Evolutionary conservation across 805 yeast genomes (phyloP).

Genomic region (Nakazawaea sp.): DNA sequence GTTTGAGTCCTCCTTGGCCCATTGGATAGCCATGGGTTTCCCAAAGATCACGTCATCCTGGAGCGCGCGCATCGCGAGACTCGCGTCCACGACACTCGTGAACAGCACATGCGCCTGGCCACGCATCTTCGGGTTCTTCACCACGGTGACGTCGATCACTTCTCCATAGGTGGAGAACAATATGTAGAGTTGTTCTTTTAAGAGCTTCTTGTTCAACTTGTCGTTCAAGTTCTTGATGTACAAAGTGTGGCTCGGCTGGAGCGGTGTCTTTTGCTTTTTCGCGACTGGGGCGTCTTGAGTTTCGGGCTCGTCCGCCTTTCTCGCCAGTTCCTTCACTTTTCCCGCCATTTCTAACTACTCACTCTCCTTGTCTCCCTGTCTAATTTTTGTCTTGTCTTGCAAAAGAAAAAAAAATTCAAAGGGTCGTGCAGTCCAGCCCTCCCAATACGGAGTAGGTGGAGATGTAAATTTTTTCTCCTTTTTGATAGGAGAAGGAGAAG

Average conservation of each 20-base stretch:
- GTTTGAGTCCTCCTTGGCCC: conserved; percentile 19
- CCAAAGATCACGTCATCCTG: conserved; percentile 47
- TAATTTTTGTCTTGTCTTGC: too few relatives aligned
- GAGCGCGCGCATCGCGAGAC: conserved; percentile 39
- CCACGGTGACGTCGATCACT: conserved; percentile 40
- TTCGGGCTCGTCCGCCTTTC: background rate
- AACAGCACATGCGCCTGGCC: conserved; percentile 66
- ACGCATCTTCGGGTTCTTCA: conserved; percentile 27
- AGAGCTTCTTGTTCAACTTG: conserved; percentile 33
- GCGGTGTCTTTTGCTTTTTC: background rate
- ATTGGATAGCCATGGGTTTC: conserved; percentile 39
- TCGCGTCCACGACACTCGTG: conserved; percentile 41
- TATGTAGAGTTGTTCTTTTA: conserved; percentile 50
- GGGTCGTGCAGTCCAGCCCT: too few relatives aligned
- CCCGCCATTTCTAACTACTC: too few relatives aligned
- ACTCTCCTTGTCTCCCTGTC: too few relatives aligned
- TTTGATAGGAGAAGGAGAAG: too few relatives aligned
- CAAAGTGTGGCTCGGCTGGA: conserved; percentile 31
- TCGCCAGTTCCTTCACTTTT: background rate
- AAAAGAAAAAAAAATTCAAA: too few relatives aligned
- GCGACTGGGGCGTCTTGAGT: background rate
- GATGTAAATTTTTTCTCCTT: too few relatives aligned
- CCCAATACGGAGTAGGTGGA: too few relatives aligned
- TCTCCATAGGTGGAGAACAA: conserved; percentile 62
- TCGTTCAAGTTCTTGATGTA: conserved; percentile 57